These are phyloP conservation scores for Nicotiana benthamiana DNA, from an alignment of 257 asterid species.

Conservation along the genomic window DNA sequence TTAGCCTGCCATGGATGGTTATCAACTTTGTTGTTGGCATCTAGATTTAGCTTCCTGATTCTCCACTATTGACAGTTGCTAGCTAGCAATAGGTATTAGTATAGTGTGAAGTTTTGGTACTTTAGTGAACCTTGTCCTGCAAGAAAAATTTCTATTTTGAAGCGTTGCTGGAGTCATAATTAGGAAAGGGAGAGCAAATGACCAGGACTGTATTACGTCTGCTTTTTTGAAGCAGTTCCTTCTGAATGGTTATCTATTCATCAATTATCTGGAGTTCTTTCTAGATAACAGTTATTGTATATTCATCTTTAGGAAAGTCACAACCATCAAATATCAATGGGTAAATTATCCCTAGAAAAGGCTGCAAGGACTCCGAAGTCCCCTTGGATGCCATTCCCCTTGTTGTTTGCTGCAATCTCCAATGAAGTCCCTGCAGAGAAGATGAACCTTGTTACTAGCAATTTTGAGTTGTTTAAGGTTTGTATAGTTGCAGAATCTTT, in stretches of 20 bases:
- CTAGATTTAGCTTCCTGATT: neutral
- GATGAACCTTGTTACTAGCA: conserved; percentile 43
- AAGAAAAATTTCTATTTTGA: neutral
- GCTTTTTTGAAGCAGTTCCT: neutral
- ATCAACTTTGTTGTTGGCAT: neutral
- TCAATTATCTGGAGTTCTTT: conserved; percentile 4
- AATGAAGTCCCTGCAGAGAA: conserved; percentile 35
- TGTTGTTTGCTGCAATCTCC: conserved; percentile 65
- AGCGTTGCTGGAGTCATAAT: neutral
- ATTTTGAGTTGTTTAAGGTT: conserved; percentile 54
- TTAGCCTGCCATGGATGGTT: neutral
- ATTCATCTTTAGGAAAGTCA: conserved; percentile 26
- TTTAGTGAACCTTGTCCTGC: neutral
- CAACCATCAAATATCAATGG: conserved; percentile 20
- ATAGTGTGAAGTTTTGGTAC: neutral
- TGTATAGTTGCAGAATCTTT: neutral
- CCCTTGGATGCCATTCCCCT: conserved; percentile 74
- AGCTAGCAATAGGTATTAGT: neutral
- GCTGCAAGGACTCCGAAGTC: conserved; percentile 49
- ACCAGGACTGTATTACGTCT: neutral
- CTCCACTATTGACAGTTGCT: neutral
- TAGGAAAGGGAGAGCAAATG: neutral
- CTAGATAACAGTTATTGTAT: neutral
- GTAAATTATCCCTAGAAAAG: conserved; percentile 17
- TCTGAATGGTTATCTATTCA: neutral